phyloP scores from a whole-genome alignment of 371 early-diverging fungal species.

The Paramicrosporidium saccamoebae region DNA sequence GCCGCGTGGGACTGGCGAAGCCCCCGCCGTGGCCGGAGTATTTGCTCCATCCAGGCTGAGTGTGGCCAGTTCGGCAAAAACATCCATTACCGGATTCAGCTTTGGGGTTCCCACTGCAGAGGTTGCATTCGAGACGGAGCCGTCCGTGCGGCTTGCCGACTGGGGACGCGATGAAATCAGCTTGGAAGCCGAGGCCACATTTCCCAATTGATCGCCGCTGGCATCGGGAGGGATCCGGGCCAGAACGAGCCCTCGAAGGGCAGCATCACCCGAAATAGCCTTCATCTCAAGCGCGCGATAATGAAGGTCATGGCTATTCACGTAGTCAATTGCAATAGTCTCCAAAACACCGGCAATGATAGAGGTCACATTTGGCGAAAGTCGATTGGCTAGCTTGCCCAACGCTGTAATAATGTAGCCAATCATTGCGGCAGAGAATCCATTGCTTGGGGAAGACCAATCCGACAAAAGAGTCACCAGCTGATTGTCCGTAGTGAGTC shows the following conservation, averaged over 20 bases:
- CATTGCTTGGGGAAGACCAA: background rate
- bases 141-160: too few relatives aligned
- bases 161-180: too few relatives aligned
- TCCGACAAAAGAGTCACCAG: background rate
- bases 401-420: slow-evolving; percentile 4
- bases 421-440: slow-evolving; percentile 4
- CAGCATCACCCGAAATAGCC: too few relatives aligned
- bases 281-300: too few relatives aligned
- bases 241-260: too few relatives aligned
- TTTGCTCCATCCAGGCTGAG: slow-evolving; percentile 14
- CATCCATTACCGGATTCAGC: slow-evolving; percentile 2
- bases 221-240: too few relatives aligned
- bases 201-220: too few relatives aligned
- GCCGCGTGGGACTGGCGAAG: slow-evolving; percentile 1
- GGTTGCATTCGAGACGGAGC: too few relatives aligned
- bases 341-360: background rate
- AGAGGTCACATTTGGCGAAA: background rate
- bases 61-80: slow-evolving; percentile 8
- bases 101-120: too few relatives aligned
- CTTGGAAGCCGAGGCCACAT: too few relatives aligned
- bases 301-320: background rate
- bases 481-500: background rate
- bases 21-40: background rate
- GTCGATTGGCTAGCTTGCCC: slow-evolving; percentile 1
- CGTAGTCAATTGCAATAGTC: background rate